A percentile compares a stretch with the other conserved stretches of the same genome.
Conservation (phyloP, 495 filamentous ascomycete genomes). For the Annulohypoxylon bovei region DNA sequence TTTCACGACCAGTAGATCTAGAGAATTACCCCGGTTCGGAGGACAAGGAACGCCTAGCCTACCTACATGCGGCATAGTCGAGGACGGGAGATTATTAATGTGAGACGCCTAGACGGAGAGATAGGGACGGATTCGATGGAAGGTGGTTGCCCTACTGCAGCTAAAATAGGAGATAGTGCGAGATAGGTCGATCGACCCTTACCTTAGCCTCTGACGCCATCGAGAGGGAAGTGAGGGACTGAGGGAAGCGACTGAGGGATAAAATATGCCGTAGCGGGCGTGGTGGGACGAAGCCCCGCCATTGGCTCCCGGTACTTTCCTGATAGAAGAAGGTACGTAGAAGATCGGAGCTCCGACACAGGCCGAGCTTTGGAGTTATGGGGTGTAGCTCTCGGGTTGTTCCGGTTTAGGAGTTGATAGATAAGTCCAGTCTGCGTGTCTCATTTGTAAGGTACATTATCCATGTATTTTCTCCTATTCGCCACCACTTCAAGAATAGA, state of each 20-base stretch:
- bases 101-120: not conserved
- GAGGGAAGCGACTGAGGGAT: too few relatives aligned
- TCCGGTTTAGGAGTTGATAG: slow-evolving; percentile 32
- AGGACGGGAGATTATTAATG: slow-evolving; percentile 24
- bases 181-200: slow-evolving; percentile 18
- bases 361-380: slow-evolving; percentile 8
- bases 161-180: not conserved
- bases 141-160: not conserved
- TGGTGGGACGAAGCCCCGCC: slow-evolving; percentile 26
- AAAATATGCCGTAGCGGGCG: slow-evolving; percentile 17
- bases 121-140: slow-evolving; percentile 4
- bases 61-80: slow-evolving; percentile 24
- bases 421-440: not conserved
- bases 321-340: not conserved
- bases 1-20: not conserved
- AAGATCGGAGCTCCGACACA: slow-evolving; percentile 30
- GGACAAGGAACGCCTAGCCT: slow-evolving; percentile 13
- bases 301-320: slow-evolving; percentile 24
- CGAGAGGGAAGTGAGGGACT: slow-evolving; percentile 1
- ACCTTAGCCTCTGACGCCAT: slow-evolving; percentile 43
- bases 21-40: slow-evolving; percentile 32
- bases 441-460: not conserved
- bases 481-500: not conserved
- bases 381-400: slow-evolving; percentile 23
- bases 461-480: not conserved